Conservation (phyloP, 768 basidiomycete genomes). For the Tephrocybe sp. region DNA sequence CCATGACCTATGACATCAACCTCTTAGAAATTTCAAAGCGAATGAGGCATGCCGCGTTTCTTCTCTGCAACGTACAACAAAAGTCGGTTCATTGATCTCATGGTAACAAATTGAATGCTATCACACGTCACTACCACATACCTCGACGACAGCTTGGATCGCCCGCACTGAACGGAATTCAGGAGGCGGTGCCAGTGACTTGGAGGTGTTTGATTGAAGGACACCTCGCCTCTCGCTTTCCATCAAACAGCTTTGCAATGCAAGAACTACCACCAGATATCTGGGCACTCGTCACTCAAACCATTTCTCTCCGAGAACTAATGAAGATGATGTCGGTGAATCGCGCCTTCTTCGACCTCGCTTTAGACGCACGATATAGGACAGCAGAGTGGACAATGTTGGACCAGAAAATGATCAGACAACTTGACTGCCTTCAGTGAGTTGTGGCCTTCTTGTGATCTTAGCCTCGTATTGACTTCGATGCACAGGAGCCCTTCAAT, state of each 20-base stretch:
- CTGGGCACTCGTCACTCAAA: slow-evolving; percentile 30
- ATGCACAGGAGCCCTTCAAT: slow-evolving; percentile 29
- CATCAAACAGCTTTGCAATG: slow-evolving; percentile 1
- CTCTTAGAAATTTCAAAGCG: no score
- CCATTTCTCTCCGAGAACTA: slow-evolving; percentile 15
- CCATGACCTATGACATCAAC: no score
- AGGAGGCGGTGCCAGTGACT: no score
- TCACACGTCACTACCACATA: no score
- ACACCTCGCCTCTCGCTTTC: no score
- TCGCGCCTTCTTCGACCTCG: slow-evolving; percentile 30
- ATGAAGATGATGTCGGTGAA: slow-evolving; percentile 30
- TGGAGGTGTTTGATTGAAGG: no score
- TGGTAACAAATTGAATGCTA: no score
- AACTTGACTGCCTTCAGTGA: slow-evolving; percentile 31
- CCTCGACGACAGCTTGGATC: no score
- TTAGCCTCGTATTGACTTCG: not conserved
- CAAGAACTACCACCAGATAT: slow-evolving; percentile 30
- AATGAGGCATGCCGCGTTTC: no score
- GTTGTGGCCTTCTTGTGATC: slow-evolving; percentile 3
- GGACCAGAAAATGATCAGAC: slow-evolving; percentile 25
- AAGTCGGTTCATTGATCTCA: no score
- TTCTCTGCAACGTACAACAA: no score
- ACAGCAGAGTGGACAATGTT: slow-evolving; percentile 32
- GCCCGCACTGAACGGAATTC: no score
- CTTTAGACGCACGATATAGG: slow-evolving; percentile 28